Percentiles rank a stretch among this genome's conserved stretches.
These are phyloP conservation scores for Linanthus parryae DNA, from an alignment of 148 eudicot genomes.

Conservation along the genomic window DNA sequence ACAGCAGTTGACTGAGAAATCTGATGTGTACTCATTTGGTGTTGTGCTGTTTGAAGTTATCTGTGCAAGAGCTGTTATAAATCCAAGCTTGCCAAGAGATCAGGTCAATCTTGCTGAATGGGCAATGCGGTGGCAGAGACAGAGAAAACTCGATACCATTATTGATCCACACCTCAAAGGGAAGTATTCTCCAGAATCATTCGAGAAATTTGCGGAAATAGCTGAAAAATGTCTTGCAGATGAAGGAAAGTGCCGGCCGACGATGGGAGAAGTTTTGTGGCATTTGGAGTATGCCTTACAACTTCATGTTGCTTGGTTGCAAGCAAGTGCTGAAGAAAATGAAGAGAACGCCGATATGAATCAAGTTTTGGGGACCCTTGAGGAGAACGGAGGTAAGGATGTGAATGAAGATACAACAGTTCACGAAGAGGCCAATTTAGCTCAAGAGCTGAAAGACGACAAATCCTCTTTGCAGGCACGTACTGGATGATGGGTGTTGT, in stretches of 20 bases:
- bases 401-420: background rate
- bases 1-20: no score
- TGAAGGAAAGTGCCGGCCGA: conserved; percentile 16
- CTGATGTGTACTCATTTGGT: no score
- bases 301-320: conserved; percentile 15
- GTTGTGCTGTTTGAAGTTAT: conserved; percentile 17
- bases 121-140: conserved; percentile 17
- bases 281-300: conserved; percentile 16
- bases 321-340: background rate
- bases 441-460: background rate
- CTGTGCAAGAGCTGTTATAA: conserved; percentile 20
- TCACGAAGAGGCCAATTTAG: background rate
- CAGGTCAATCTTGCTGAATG: conserved; percentile 20
- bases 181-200: conserved; percentile 11
- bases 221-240: conserved; percentile 19
- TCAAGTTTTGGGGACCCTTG: background rate
- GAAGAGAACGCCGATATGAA: background rate
- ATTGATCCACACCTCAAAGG: conserved; percentile 12
- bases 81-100: conserved; percentile 15
- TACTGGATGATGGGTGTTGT: no score
- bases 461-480: background rate
- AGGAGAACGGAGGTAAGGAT: background rate
- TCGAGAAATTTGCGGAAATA: conserved; percentile 7
- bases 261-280: conserved; percentile 21
- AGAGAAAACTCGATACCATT: conserved; percentile 10